Percentiles rank a stretch among this genome's conserved stretches.
phyloP scores from a whole-genome alignment of 2,329 filamentous ascomycete species.

The Trichoderma brevicompactum region DNA sequence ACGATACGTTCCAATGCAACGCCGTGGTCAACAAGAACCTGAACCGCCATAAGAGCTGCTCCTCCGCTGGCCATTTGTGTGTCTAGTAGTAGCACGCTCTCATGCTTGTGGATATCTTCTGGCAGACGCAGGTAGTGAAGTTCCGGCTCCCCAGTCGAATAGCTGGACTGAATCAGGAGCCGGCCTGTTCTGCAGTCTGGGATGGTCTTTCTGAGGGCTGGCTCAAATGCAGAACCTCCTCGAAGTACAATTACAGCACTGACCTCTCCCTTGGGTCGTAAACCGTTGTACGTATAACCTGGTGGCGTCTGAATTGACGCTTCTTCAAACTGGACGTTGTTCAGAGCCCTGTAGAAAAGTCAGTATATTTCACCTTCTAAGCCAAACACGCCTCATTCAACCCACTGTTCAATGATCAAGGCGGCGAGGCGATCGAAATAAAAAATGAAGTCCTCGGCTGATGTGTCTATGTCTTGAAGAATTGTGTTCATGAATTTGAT shows the following conservation, averaged over 20 bases:
- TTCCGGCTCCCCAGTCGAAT: conserved; percentile 85
- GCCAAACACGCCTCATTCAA: conserved; percentile 23
- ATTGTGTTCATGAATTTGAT: conserved; percentile 88
- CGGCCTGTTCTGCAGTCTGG: conserved; percentile 91
- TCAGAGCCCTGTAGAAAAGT: conserved; percentile 63
- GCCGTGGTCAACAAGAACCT: conserved; percentile 93
- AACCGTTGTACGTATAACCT: conserved; percentile 70
- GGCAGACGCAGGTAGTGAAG: conserved; percentile 87
- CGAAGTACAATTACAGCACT: conserved; percentile 88
- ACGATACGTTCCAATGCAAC: conserved; percentile 84
- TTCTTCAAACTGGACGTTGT: conserved; percentile 72
- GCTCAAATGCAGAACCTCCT: conserved; percentile 86
- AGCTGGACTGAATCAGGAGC: conserved; percentile 87
- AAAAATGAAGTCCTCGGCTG: conserved; percentile 91
- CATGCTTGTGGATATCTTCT: conserved; percentile 71
- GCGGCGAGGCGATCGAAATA: conserved; percentile 91
- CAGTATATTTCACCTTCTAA: neutral
- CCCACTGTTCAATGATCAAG: conserved; percentile 79
- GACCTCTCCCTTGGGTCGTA: conserved; percentile 71
- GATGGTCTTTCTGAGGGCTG: conserved; percentile 84
- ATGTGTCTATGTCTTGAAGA: conserved; percentile 77
- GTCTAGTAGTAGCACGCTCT: conserved; percentile 84
- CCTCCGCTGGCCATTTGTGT: conserved; percentile 95
- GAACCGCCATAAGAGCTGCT: conserved; percentile 86
- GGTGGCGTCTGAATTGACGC: conserved; percentile 71